Conservation (phyloP, 139 green algal species). For the Micractinium sp. region DNA sequence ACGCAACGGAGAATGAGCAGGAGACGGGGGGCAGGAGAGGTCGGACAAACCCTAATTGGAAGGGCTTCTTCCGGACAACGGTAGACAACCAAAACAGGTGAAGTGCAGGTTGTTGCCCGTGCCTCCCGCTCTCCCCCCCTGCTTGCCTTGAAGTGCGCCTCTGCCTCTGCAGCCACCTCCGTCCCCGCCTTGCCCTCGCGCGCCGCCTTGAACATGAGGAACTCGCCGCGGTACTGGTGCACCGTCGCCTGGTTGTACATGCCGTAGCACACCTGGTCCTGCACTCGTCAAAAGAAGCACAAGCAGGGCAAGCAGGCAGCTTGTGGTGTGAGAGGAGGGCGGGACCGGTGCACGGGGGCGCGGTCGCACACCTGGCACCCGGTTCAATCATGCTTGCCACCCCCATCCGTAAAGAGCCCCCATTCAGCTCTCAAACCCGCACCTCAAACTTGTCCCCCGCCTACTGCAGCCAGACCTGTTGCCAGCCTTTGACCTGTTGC, state of each 20-base stretch:
- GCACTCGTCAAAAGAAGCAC: not conserved
- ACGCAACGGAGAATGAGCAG: not conserved
- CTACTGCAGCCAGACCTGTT: too few species aligned
- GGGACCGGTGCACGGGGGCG: not conserved
- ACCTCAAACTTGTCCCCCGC: too few species aligned
- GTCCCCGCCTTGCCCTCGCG: not conserved
- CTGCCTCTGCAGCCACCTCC: slow-evolving; percentile 19
- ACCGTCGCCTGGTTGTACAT: slow-evolving; percentile 51
- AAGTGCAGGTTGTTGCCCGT: too few species aligned
- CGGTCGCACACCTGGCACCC: not conserved
- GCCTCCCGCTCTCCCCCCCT: not conserved
- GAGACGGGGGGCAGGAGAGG: not conserved
- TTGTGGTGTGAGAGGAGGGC: not conserved
- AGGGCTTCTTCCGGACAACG: too few species aligned
- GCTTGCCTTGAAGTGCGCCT: slow-evolving; percentile 26
- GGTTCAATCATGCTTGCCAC: too few species aligned
- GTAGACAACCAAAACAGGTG: too few species aligned
- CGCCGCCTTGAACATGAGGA: slow-evolving; percentile 39
- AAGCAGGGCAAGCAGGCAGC: not conserved
- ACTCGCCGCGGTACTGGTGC: slow-evolving; percentile 33
- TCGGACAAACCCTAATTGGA: too few species aligned
- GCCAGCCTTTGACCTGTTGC: too few species aligned
- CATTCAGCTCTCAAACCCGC: too few species aligned
- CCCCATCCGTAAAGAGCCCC: too few species aligned
- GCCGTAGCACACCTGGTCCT: slow-evolving; percentile 42